Percentiles rank a stretch among this genome's conserved stretches.
phyloP scores from a whole-genome alignment of 2,329 filamentous ascomycete genomes.

The Arthrobotrys megalospora region DNA sequence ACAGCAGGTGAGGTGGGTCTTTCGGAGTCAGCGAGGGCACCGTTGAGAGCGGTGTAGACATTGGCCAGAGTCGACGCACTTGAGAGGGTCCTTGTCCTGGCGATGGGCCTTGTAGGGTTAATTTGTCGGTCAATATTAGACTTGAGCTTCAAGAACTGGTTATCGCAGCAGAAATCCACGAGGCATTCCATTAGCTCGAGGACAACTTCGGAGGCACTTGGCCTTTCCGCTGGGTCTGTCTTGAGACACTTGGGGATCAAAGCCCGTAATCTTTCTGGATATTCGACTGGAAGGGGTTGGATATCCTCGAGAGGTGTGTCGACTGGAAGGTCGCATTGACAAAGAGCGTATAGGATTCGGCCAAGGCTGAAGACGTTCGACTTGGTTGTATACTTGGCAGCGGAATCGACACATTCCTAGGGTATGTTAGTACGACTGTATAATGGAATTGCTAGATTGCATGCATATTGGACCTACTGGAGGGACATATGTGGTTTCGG shows the following conservation, averaged over 20 bases:
- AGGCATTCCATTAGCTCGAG: constrained; percentile 56
- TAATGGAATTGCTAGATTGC: background rate
- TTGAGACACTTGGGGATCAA: constrained; percentile 58
- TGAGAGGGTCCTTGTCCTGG: constrained; percentile 52
- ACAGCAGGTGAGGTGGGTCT: constrained; percentile 49
- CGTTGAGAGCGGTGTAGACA: constrained; percentile 50
- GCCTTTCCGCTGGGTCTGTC: constrained; percentile 49
- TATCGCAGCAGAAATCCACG: constrained; percentile 50
- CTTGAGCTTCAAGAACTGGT: constrained; percentile 56
- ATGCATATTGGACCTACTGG: constrained; percentile 39
- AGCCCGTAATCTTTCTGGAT: constrained; percentile 50
- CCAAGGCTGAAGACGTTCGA: constrained; percentile 60
- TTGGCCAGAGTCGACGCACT: constrained; percentile 58
- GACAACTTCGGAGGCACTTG: constrained; percentile 55
- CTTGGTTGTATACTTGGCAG: constrained; percentile 53
- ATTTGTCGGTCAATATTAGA: constrained; percentile 56
- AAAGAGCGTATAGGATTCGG: constrained; percentile 50
- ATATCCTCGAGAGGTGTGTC: constrained; percentile 52
- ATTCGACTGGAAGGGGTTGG: constrained; percentile 56
- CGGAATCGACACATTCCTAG: constrained; percentile 46
- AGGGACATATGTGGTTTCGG: constrained; percentile 56
- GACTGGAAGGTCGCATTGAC: constrained; percentile 57
- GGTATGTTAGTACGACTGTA: background rate
- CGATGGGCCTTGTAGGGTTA: constrained; percentile 57
- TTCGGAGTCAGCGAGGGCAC: constrained; percentile 41